phyloP scores from a whole-genome alignment of 192 early-diverging fungal species.

The Coemansia sp. region DNA sequence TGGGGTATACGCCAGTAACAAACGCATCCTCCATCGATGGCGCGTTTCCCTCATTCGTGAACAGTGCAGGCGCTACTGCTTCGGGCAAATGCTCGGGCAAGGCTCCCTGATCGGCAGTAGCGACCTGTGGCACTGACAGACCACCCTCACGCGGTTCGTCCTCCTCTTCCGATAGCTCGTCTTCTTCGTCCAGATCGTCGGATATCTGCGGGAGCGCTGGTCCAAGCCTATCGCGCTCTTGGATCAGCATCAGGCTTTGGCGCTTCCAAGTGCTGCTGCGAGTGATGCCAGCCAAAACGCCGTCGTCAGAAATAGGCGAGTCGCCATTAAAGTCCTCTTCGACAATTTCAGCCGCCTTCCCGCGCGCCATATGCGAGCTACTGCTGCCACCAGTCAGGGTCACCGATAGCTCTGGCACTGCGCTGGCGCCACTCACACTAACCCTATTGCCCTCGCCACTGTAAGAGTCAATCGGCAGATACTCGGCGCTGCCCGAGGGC shows the following conservation, averaged over 20 bases:
- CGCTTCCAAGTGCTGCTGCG: conserved; percentile 52
- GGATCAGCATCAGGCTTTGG: conserved; percentile 37
- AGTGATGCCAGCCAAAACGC: conserved; percentile 20
- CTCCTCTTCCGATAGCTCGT: conserved; percentile 5
- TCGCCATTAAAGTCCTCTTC: not conserved
- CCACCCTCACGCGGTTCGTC: not conserved
- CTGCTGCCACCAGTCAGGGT: conserved; percentile 1
- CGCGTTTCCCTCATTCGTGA: not conserved
- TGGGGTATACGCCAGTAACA: conserved; percentile 9
- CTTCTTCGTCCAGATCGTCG: conserved; percentile 27
- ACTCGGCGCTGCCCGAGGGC: conserved; percentile 48
- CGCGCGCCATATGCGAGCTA: not conserved
- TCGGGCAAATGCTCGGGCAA: not conserved
- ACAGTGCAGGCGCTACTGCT: not conserved
- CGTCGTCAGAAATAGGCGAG: conserved; percentile 23
- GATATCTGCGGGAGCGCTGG: conserved; percentile 38
- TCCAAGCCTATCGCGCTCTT: conserved; percentile 37
- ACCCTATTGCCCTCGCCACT: conserved; percentile 9
- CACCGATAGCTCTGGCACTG: not conserved
- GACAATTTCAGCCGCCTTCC: not conserved
- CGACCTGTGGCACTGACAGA: not conserved
- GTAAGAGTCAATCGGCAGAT: conserved; percentile 44
- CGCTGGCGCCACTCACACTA: not conserved
- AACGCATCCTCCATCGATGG: not conserved
- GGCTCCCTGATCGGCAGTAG: not conserved